Evolutionary conservation across 495 filamentous ascomycete species (phyloP).

Genomic region (Neurospora tetraspora): DNA sequence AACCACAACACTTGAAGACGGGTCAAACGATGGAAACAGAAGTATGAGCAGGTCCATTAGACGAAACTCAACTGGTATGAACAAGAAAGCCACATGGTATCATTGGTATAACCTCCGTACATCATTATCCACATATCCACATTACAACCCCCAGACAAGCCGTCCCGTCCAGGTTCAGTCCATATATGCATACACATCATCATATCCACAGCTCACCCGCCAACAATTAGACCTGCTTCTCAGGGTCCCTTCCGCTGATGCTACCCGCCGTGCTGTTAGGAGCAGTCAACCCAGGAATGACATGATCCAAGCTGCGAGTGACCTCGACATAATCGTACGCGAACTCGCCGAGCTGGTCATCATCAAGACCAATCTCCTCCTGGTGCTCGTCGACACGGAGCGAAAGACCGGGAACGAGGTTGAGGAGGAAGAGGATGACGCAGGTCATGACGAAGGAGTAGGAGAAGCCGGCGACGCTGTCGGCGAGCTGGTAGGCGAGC

Average conservation of each 20-base stretch:
- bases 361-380: constrained; percentile 89
- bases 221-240: constrained; percentile 12
- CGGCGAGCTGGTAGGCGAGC: constrained; percentile 81
- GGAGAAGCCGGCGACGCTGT: constrained; percentile 73
- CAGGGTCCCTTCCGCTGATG: constrained; percentile 13
- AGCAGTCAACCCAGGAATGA: constrained; percentile 4
- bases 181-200: not conserved
- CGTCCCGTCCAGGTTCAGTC: not conserved
- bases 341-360: constrained; percentile 95
- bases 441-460: constrained; percentile 89
- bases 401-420: constrained; percentile 74
- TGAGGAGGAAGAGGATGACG: constrained; percentile 83
- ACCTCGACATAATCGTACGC: constrained; percentile 98
- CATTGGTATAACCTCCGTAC: not conserved
- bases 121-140: not conserved
- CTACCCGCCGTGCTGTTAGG: constrained; percentile 12
- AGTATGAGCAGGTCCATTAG: not conserved
- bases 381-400: constrained; percentile 77
- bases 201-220: not conserved
- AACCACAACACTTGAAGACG: not conserved
- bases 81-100: not conserved
- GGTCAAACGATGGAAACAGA: not conserved
- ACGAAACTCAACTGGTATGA: not conserved
- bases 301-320: constrained; percentile 55
- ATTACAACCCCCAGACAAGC: not conserved